A percentile compares a stretch with the other conserved stretches of the same genome.
Evolutionary conservation across 2,329 filamentous ascomycete genomes (phyloP).

Genomic region (Sclerotinia trifoliorum): DNA sequence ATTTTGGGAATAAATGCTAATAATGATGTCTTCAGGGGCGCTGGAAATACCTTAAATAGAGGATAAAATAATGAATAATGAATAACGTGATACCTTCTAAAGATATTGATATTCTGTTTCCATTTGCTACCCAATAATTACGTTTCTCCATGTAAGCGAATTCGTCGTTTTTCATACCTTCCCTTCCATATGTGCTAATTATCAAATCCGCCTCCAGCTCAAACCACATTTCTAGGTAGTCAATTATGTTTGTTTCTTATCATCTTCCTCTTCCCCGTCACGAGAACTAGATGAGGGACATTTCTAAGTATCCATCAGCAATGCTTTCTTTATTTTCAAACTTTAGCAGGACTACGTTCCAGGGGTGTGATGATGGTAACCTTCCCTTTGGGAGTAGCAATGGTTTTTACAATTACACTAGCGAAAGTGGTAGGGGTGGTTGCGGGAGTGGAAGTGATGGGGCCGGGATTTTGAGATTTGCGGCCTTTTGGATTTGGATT

Average conservation of each 20-base stretch:
- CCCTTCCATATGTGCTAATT: background rate
- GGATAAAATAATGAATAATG: slow-evolving; percentile 46
- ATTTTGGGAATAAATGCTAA: slow-evolving; percentile 6
- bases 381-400: too few relatives aligned
- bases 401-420: too few relatives aligned
- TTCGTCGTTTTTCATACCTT: background rate
- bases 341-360: background rate
- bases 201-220: background rate
- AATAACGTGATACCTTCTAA: slow-evolving; percentile 1
- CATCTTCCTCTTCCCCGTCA: too few relatives aligned
- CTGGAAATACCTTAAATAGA: slow-evolving; percentile 80
- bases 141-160: background rate
- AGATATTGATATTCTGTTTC: background rate
- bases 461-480: background rate
- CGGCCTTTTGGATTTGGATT: background rate
- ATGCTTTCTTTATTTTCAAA: background rate
- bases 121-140: background rate
- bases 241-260: background rate
- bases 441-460: background rate
- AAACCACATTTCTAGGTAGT: background rate
- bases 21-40: slow-evolving; percentile 48
- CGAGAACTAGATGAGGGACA: too few relatives aligned
- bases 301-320: too few relatives aligned
- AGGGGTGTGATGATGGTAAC: background rate
- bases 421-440: background rate